phyloP scores from a whole-genome alignment of 225 moss, liverwort and hornwort species.

The Takakia lepidozioides region DNA sequence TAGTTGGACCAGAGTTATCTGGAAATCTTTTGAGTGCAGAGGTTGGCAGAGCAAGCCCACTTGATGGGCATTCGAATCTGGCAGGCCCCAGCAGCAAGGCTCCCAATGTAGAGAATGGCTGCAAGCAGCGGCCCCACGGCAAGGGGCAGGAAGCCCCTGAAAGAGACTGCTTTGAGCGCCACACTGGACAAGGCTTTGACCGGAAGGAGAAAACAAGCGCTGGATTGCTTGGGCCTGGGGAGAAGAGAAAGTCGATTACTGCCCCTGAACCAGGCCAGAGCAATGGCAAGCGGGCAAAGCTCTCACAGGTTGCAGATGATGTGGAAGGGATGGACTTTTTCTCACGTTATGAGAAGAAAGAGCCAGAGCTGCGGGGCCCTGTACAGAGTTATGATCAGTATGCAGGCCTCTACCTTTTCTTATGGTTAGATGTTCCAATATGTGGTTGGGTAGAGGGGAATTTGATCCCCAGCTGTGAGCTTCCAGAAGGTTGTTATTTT shows the following conservation, averaged over 20 bases:
- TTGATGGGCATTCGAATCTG: conserved; percentile 33
- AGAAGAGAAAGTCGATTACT: conserved; percentile 32
- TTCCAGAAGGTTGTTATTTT: too few species aligned
- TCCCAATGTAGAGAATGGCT: conserved; percentile 44
- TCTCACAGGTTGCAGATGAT: conserved; percentile 44
- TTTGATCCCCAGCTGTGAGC: too few species aligned
- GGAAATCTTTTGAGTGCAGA: conserved; percentile 33
- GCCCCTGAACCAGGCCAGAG: conserved; percentile 31
- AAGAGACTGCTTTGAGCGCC: conserved; percentile 47
- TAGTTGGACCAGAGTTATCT: conserved; percentile 17
- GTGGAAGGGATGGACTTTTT: conserved; percentile 50
- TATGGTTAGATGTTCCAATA: too few species aligned
- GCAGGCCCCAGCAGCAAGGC: conserved; percentile 44
- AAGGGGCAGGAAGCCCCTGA: conserved; percentile 47
- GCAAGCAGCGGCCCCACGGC: conserved; percentile 35
- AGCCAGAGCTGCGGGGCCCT: conserved; percentile 63
- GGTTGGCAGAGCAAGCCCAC: conserved; percentile 25
- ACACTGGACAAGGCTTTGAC: conserved; percentile 29
- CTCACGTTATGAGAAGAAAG: conserved; percentile 59
- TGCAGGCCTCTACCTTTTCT: conserved; percentile 18
- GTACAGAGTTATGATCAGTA: conserved; percentile 66
- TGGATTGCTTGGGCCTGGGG: conserved; percentile 65
- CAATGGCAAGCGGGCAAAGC: conserved; percentile 54
- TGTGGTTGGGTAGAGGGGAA: too few species aligned
- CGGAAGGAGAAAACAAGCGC: conserved; percentile 41